Evolutionary conservation across 345 rosid species (phyloP).

Genomic region (Euclidium syriacum): DNA sequence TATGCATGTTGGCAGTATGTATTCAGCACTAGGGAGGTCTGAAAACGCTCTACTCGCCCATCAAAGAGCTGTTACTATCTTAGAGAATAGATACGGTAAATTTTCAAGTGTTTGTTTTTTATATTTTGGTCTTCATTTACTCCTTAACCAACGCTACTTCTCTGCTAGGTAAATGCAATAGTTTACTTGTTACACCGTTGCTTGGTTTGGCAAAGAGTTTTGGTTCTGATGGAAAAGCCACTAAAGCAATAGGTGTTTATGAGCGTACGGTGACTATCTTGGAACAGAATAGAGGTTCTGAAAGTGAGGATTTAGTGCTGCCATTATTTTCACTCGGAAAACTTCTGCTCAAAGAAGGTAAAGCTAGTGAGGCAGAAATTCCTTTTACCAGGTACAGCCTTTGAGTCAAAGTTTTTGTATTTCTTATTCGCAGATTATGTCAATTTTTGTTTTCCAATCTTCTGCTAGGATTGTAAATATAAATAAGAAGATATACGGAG

Average conservation of each 20-base stretch:
- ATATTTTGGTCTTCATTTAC: not conserved
- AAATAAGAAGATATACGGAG: conserved; percentile 56
- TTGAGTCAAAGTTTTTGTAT: not conserved
- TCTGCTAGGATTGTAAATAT: conserved; percentile 53
- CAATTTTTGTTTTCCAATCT: not conserved
- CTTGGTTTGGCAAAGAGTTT: conserved; percentile 80
- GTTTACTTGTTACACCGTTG: conserved; percentile 59
- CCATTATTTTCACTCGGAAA: conserved; percentile 68
- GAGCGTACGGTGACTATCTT: conserved; percentile 48
- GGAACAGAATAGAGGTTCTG: conserved; percentile 61
- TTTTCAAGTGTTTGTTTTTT: not conserved
- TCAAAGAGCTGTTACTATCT: conserved; percentile 45
- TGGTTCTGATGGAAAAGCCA: conserved; percentile 49
- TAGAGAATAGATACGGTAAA: conserved; percentile 58
- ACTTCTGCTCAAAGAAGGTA: conserved; percentile 71
- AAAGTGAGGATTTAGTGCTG: conserved; percentile 68
- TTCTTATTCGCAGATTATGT: conserved; percentile 5
- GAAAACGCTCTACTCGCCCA: conserved; percentile 53
- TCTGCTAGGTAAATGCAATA: conserved; percentile 45
- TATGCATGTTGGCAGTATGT: conserved; percentile 78
- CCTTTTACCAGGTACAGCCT: conserved; percentile 48
- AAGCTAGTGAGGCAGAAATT: conserved; percentile 53
- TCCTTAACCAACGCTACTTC: not conserved
- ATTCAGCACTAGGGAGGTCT: conserved; percentile 58
- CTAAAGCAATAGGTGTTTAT: conserved; percentile 51